Percentiles rank a stretch among this genome's conserved stretches.
phyloP scores from a whole-genome alignment of 345 rosid species.

The Populus alba region DNA sequence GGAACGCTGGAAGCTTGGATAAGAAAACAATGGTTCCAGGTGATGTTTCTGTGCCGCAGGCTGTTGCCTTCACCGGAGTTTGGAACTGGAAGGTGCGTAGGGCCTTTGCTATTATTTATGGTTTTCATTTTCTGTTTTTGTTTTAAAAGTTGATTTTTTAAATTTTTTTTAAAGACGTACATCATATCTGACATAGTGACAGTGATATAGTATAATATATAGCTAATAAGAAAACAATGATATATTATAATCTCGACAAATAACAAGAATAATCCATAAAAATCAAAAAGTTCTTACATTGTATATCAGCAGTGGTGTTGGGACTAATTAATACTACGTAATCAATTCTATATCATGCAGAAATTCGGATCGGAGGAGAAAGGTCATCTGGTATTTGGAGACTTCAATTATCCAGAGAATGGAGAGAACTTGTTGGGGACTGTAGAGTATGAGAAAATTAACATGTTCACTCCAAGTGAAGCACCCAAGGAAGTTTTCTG shows the following conservation, averaged over 20 bases:
- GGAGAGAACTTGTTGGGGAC: slow-evolving; percentile 5
- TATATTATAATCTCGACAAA: too few relatives aligned
- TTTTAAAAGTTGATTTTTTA: too few relatives aligned
- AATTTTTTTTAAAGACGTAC: too few relatives aligned
- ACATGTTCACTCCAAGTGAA: not conserved
- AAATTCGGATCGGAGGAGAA: not conserved
- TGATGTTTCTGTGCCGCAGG: not conserved
- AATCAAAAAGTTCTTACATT: too few relatives aligned
- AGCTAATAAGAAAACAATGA: too few relatives aligned
- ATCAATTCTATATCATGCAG: not conserved
- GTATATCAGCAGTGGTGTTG: too few relatives aligned
- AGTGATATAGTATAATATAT: too few relatives aligned
- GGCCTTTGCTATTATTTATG: too few relatives aligned
- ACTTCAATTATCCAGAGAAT: not conserved
- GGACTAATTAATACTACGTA: too few relatives aligned
- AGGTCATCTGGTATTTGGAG: not conserved
- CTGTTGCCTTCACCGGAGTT: slow-evolving; percentile 1
- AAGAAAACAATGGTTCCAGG: not conserved
- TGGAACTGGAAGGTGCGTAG: not conserved
- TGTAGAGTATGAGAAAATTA: not conserved
- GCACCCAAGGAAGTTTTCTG: not conserved
- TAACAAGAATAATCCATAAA: too few relatives aligned
- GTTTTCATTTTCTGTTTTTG: too few relatives aligned
- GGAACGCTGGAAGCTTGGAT: slow-evolving; percentile 2
- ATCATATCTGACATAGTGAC: too few relatives aligned